Evolutionary conservation across 257 asterid genomes (phyloP).

Genomic region (Nicotiana obtusifolia): DNA sequence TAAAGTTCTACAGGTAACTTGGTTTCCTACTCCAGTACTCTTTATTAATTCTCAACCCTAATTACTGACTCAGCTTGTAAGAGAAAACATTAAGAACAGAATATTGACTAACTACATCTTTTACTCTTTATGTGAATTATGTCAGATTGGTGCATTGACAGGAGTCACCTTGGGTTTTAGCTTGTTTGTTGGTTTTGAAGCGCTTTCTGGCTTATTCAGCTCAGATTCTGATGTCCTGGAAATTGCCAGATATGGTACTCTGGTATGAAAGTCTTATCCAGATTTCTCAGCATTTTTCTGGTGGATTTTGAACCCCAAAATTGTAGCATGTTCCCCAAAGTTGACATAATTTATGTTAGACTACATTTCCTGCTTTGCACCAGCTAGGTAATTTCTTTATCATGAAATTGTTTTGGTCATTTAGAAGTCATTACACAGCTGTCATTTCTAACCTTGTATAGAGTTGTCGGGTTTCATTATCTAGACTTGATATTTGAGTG

Average conservation of each 20-base stretch:
- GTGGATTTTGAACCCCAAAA: background rate
- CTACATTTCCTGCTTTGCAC: background rate
- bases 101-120: slow-evolving; percentile 4
- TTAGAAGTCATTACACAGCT: background rate
- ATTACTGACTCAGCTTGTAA: background rate
- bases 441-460: background rate
- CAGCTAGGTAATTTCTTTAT: background rate
- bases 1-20: slow-evolving; percentile 73
- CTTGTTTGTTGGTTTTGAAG: slow-evolving; percentile 59
- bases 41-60: background rate
- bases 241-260: slow-evolving; percentile 75
- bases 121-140: background rate
- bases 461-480: background rate
- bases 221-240: slow-evolving; percentile 62
- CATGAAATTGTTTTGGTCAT: background rate
- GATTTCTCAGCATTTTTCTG: background rate
- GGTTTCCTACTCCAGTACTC: slow-evolving; percentile 9
- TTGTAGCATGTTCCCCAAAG: background rate
- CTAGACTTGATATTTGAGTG: background rate
- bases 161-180: slow-evolving; percentile 61
- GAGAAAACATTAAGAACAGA: slow-evolving; percentile 1
- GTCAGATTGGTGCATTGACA: slow-evolving; percentile 59
- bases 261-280: slow-evolving; percentile 46
- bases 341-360: background rate
- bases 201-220: slow-evolving; percentile 70